Evolutionary conservation across 805 yeast genomes (phyloP).

Genomic region (Myxozyma melibiosi): DNA sequence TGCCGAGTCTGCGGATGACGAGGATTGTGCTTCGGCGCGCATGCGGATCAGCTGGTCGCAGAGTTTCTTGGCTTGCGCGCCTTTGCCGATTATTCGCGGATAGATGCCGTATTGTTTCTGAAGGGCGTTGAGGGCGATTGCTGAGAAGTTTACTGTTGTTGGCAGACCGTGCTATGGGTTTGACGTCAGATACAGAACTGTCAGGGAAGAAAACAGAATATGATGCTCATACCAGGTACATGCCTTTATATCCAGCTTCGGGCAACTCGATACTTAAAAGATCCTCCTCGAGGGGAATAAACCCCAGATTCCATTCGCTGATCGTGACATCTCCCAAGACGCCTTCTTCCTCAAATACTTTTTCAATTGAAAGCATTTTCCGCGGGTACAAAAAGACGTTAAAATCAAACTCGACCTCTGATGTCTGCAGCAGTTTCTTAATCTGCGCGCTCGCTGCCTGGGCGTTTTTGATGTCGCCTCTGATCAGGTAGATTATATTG

Average conservation of each 20-base stretch:
- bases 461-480: conserved; percentile 34
- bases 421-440: conserved; percentile 28
- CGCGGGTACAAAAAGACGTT: conserved; percentile 38
- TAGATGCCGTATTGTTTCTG: conserved; percentile 49
- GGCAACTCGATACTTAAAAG: conserved; percentile 49
- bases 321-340: conserved; percentile 49
- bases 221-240: conserved; percentile 45
- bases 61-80: conserved; percentile 56
- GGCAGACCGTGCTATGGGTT: conserved; percentile 34
- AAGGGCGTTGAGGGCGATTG: conserved; percentile 53
- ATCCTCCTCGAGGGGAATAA: conserved; percentile 49
- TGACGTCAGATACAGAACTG: not conserved
- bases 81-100: conserved; percentile 62
- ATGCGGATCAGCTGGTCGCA: conserved; percentile 45
- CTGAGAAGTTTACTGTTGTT: conserved; percentile 49
- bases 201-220: not conserved
- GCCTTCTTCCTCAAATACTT: conserved; percentile 43
- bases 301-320: conserved; percentile 49
- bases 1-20: conserved; percentile 20
- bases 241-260: conserved; percentile 45
- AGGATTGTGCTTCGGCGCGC: conserved; percentile 35
- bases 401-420: conserved; percentile 34
- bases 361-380: conserved; percentile 35
- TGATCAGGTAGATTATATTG: conserved; percentile 37
- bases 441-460: conserved; percentile 29